Conservation (phyloP, 768 basidiomycete genomes). For the Gautieria morchelliformis region DNA sequence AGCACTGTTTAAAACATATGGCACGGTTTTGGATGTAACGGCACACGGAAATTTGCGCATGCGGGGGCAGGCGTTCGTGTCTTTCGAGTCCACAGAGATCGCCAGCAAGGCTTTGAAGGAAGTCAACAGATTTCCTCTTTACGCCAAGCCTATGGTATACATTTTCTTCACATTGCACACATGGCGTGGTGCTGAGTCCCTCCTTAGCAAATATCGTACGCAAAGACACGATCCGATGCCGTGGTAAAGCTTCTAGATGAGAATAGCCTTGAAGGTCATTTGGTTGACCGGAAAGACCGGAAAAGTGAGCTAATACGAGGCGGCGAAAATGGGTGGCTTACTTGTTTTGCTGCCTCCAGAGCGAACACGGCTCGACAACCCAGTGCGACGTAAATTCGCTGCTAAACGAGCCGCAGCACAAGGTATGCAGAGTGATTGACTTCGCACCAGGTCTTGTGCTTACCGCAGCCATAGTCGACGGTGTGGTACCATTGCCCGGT, state of each 20-base stretch:
- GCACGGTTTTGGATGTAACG: constrained; percentile 89
- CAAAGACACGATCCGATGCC: constrained; percentile 79
- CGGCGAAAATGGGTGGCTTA: not conserved
- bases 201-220: constrained; percentile 88
- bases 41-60: constrained; percentile 92
- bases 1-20: constrained; percentile 88
- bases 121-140: constrained; percentile 87
- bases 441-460: constrained; percentile 6
- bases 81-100: constrained; percentile 72
- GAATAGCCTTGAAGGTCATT: constrained; percentile 64
- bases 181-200: not conserved
- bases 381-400: constrained; percentile 76
- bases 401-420: constrained; percentile 76
- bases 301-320: constrained; percentile 57
- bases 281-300: constrained; percentile 59
- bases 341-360: constrained; percentile 33
- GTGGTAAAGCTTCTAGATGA: constrained; percentile 71
- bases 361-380: constrained; percentile 78
- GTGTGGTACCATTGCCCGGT: constrained; percentile 51
- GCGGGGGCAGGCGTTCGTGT: constrained; percentile 98
- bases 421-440: constrained; percentile 32
- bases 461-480: constrained; percentile 39
- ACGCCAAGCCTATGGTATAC: constrained; percentile 91
- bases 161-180: not conserved
- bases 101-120: constrained; percentile 88